Evolutionary conservation across 192 early-diverging fungal genomes (phyloP), one percentile per base, ranked within the genome.

Genomic region (Rhizoclosmatium sp.): DNA sequence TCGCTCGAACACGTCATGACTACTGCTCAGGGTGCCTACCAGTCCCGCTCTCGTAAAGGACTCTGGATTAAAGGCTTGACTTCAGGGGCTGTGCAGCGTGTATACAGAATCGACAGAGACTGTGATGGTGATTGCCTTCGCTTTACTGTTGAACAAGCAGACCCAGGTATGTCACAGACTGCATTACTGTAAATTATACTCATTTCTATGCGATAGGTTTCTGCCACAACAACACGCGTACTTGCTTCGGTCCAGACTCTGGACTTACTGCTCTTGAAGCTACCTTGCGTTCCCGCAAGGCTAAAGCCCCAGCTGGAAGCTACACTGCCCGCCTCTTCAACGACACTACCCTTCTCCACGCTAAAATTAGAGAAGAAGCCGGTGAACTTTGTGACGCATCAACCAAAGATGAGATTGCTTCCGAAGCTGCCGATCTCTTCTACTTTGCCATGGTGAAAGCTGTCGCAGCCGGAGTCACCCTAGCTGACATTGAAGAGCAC

Each of bases 341-440:
- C 48, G 95, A 98, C 79, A 82, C 90, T 23, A 85, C 83, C 42
- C 82, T 99, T 46, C 88, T 99, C 44, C 84, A 89, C 64, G 90
- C 96, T 70, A 99, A 99, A 89, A 94, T 99, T 74, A 89, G 95
- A 85, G 98, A 99, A 81, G 97, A 98, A 84, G 98, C 98, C 1
- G 88, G 92, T 9, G 98, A 98, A 83, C 80, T 99, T 44, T 95
- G 94, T 65, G 91, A 94, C 31, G 96, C 98, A 54, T 86, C 78
- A 1, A 83, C 77, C 0, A 83, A 86, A 49, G 91, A 92, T 14
- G 94, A 98, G 4, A 92, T 98, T 82, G 95, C 96, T 2, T 97
- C 93, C 89, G 97, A 99, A 84, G 93, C 96, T 5, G 97, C 98
- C 16, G 98, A 99, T 82, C 80, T 98, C 69, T 89, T 99, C 70